Percentiles rank a stretch among this genome's conserved stretches.
Evolutionary conservation across 257 asterid genomes (phyloP).

Genomic region (Solanum dulcamara): DNA sequence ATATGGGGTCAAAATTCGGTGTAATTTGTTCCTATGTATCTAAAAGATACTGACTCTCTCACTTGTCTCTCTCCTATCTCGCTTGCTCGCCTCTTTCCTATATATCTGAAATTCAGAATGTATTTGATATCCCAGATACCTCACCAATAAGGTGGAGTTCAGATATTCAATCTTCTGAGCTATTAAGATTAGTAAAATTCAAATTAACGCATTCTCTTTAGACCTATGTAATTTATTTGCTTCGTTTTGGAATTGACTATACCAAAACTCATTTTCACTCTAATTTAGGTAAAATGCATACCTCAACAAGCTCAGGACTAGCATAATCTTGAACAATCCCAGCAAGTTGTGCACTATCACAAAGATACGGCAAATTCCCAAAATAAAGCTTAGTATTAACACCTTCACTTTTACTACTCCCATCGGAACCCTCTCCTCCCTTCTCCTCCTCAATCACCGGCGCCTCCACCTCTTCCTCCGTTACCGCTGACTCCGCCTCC

Average conservation of each 20-base stretch:
- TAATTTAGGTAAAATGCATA: not conserved
- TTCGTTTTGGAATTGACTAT: not conserved
- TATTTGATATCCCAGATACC: no score
- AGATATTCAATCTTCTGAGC: no score
- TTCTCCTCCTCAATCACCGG: conserved; percentile 15
- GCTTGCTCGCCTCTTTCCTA: no score
- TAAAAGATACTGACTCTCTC: no score
- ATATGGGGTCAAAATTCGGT: not conserved
- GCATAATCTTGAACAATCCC: conserved; percentile 80
- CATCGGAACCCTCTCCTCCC: conserved; percentile 4
- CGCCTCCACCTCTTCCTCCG: conserved; percentile 21
- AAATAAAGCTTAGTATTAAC: conserved; percentile 71
- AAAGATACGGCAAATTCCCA: conserved; percentile 81
- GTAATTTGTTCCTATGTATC: not conserved
- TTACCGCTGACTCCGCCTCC: conserved; percentile 29
- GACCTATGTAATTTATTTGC: no score
- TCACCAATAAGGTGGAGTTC: no score
- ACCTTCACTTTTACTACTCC: conserved; percentile 11
- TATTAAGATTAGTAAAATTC: no score
- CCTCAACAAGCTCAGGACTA: conserved; percentile 92
- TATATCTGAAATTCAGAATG: no score
- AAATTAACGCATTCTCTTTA: no score
- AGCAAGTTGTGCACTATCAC: conserved; percentile 93
- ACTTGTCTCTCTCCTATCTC: no score
- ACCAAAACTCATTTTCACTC: not conserved